Evolutionary conservation across 164 flowering plant genomes (phyloP), one percentile per base, ranked within the genome.

Genomic region (Stephania yunnanensis): DNA sequence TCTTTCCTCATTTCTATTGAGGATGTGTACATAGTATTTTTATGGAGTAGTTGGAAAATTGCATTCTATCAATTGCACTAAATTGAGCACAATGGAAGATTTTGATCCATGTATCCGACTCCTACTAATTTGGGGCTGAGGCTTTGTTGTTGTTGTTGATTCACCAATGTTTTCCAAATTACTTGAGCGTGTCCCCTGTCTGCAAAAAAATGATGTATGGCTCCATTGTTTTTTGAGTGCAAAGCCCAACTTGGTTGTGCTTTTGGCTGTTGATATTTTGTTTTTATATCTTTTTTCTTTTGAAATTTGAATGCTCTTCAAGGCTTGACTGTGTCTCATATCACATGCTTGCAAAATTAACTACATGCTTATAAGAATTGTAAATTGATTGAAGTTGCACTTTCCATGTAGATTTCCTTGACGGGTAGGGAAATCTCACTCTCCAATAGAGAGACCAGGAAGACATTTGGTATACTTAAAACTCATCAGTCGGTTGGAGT

Each of bases 341-440:
- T 63, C 25, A 63, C 19, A 63, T 19, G 66, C 55, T 50, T 50
- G 12, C 55, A 50, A 50, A 20, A 63, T 19, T 19, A 63, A 63
- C 29, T 17, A 7, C 17, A 63, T 63, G 66, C 17, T 63, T 63
- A 9, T 7, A 19, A 17, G 25, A 19, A 19, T 63, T 6, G 20
- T 20, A 13, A 3, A 19, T 63, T 20, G 8, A 44, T 3, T 69
- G 25, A 36, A 20, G 19, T 67, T 74, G 67, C 61, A 31, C 69
- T 75, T 36, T 44, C 15, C 69, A 42, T 75, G 73, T 55, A 75
- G 77, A 68, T 69, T 36, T 69, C 53, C 17, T 2, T 10, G 61
- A 52, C 44, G 53, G 22, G 46, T 42, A 42, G 31, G 30, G 71
- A 11, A 20, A 71, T 8, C 31, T n/a, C 19, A 19, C 30, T 76